Conservation (phyloP, 75 land plant genomes). For the Pseudotsuga menziesii region DNA sequence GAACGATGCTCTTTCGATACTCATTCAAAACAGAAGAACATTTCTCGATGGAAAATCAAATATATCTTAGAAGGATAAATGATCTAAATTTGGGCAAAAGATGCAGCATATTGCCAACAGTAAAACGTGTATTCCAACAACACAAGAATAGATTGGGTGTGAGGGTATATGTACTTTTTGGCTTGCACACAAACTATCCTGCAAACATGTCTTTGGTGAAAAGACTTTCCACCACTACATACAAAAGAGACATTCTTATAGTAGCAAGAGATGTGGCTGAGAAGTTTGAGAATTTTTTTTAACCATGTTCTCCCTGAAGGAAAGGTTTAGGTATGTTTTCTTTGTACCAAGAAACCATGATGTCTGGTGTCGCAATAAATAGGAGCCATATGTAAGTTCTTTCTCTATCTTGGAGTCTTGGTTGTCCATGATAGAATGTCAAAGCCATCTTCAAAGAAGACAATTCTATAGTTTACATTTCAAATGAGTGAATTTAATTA, state of each 20-base stretch:
- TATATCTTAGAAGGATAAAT: slow-evolving; percentile 17
- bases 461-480: too few relatives aligned
- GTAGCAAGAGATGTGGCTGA: slow-evolving; percentile 93
- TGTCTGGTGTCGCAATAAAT: slow-evolving; percentile 72
- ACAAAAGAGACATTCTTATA: slow-evolving; percentile 58
- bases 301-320: slow-evolving; percentile 75
- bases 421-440: too few relatives aligned
- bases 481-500: too few relatives aligned
- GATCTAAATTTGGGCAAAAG: too few relatives aligned
- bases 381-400: slow-evolving; percentile 46
- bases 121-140: background rate
- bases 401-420: too few relatives aligned
- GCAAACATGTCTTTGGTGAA: slow-evolving; percentile 82
- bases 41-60: slow-evolving; percentile 85
- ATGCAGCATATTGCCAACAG: too few relatives aligned
- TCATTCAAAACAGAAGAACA: slow-evolving; percentile 75
- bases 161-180: slow-evolving; percentile 65
- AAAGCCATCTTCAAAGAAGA: too few relatives aligned
- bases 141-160: background rate
- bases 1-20: slow-evolving; percentile 77
- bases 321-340: slow-evolving; percentile 64
- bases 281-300: slow-evolving; percentile 41
- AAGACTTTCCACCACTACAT: slow-evolving; percentile 20
- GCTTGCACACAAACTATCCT: slow-evolving; percentile 75
- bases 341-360: slow-evolving; percentile 94